phyloP scores from a whole-genome alignment of 257 asterid species.

The Lithospermum erythrorhizon region DNA sequence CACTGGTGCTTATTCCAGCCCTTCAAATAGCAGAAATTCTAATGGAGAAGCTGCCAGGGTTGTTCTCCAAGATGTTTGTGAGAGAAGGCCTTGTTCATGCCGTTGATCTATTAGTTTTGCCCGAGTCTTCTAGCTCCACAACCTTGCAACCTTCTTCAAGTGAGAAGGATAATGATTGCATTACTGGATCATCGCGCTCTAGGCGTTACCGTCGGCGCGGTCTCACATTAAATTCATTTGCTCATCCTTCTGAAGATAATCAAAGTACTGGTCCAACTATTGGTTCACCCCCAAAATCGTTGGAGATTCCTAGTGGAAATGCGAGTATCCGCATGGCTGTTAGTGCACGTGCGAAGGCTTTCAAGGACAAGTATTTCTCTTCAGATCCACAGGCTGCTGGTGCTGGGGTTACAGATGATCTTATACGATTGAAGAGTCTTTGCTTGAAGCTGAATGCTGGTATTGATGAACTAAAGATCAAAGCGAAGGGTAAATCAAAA shows the following conservation, averaged over 20 bases:
- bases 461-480: constrained; percentile 50
- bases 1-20: constrained; percentile 91
- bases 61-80: constrained; percentile 80
- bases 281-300: constrained; percentile 44
- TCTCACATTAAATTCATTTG: constrained; percentile 46
- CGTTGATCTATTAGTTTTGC: constrained; percentile 56
- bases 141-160: constrained; percentile 41
- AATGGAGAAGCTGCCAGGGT: constrained; percentile 92
- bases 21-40: constrained; percentile 91
- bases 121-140: constrained; percentile 31
- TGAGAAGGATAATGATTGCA: constrained; percentile 80
- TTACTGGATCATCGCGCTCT: constrained; percentile 70
- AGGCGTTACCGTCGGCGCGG: constrained; percentile 77
- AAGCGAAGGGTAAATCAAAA: constrained; percentile 81
- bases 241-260: constrained; percentile 40
- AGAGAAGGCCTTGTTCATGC: constrained; percentile 99
- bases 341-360: constrained; percentile 70
- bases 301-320: constrained; percentile 44
- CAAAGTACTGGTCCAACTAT: constrained; percentile 32
- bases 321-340: constrained; percentile 61
- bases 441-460: constrained; percentile 58
- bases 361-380: constrained; percentile 80
- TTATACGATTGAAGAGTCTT: constrained; percentile 73
- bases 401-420: constrained; percentile 71
- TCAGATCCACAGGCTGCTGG: constrained; percentile 60